Percentiles rank a stretch among this genome's conserved stretches.
Evolutionary conservation across 768 basidiomycete species (phyloP).

Genomic region (Auricularia heimuer): DNA sequence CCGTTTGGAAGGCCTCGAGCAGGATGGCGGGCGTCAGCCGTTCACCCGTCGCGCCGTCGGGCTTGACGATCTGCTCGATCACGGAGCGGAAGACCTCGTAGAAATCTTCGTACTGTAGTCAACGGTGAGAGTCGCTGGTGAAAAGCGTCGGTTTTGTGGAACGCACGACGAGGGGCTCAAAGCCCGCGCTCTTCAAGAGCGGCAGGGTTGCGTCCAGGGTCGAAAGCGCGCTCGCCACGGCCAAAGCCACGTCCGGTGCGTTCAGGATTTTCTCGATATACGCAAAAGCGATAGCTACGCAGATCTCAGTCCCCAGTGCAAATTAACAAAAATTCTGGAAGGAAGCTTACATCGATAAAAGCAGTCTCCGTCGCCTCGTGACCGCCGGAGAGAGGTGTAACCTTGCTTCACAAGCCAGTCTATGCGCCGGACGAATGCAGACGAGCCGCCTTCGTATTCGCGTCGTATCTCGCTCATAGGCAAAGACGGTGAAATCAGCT

Average conservation of each 20-base stretch:
- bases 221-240: constrained; percentile 41
- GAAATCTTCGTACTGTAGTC: constrained; percentile 41
- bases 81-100: constrained; percentile 52
- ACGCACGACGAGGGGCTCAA: constrained; percentile 57
- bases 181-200: constrained; percentile 47
- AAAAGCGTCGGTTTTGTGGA: constrained; percentile 14
- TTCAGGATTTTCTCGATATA: constrained; percentile 65
- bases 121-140: not conserved
- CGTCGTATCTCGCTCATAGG: constrained; percentile 45
- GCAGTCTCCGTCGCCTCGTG: constrained; percentile 72
- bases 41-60: constrained; percentile 23
- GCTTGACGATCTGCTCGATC: constrained; percentile 33
- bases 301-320: constrained; percentile 5
- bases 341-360: constrained; percentile 71
- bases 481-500: constrained; percentile 45
- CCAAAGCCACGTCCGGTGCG: constrained; percentile 32
- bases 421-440: constrained; percentile 62
- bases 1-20: constrained; percentile 43
- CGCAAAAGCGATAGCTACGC: constrained; percentile 67
- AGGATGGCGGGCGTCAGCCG: constrained; percentile 30
- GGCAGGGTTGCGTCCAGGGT: constrained; percentile 39
- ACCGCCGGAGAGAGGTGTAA: constrained; percentile 55
- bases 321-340: not conserved
- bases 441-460: constrained; percentile 57
- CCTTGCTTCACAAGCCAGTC: constrained; percentile 56